Percentiles rank a stretch among this genome's conserved stretches.
Evolutionary conservation across 345 rosid species (phyloP).

Genomic region (Capsella bursapastoris): DNA sequence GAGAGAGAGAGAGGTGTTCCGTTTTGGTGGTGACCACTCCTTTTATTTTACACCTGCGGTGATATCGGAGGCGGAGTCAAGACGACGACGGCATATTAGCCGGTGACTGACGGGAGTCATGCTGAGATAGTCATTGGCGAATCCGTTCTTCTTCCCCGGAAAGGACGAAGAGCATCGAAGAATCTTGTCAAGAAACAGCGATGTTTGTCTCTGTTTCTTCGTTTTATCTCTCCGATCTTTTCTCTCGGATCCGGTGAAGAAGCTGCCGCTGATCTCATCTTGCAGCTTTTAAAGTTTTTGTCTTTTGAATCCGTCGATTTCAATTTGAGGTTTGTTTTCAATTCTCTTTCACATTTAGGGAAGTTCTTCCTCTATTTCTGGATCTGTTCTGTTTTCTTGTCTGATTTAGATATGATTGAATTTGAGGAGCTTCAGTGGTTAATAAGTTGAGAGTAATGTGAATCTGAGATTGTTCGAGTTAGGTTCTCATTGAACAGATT

Average conservation of each 20-base stretch:
- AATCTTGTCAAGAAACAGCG: conserved; percentile 18
- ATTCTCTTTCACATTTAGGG: conserved; percentile 4
- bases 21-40: conserved; percentile 36
- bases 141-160: conserved; percentile 34
- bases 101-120: conserved; percentile 26
- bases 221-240: conserved; percentile 25
- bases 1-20: conserved; percentile 29
- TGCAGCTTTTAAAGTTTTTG: neutral
- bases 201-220: conserved; percentile 40
- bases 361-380: conserved; percentile 6
- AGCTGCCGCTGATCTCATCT: conserved; percentile 31
- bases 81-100: conserved; percentile 33
- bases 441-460: neutral
- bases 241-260: conserved; percentile 43
- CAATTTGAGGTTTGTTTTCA: conserved; percentile 32
- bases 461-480: conserved; percentile 23
- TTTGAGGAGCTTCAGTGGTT: conserved; percentile 1
- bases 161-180: conserved; percentile 34
- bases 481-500: neutral
- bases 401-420: conserved; percentile 10
- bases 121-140: conserved; percentile 12
- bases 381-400: conserved; percentile 37
- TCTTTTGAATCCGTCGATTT: conserved; percentile 21
- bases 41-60: conserved; percentile 4
- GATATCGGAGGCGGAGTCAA: conserved; percentile 29